phyloP scores from a whole-genome alignment of 257 asterid genomes.

The Fraxinus excelsior region DNA sequence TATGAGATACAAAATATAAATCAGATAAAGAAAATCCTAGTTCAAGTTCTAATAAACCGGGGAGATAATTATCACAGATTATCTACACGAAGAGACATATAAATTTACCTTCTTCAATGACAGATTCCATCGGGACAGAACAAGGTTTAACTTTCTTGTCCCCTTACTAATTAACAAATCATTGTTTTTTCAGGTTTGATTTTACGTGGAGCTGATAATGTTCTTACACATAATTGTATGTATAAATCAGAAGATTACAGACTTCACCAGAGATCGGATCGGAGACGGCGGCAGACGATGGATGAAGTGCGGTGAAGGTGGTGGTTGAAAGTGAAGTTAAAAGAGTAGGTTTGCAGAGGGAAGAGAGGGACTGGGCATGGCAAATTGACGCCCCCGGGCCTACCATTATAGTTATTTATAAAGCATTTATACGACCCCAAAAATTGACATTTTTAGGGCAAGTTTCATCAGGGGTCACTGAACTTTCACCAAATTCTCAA shows the following conservation, averaged over 20 bases:
- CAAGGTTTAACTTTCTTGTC: not conserved
- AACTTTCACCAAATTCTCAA: not conserved
- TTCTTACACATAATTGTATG: not conserved
- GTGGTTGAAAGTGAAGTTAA: conserved; percentile 21
- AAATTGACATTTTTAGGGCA: too few relatives aligned
- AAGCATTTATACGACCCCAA: too few relatives aligned
- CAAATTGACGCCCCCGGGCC: conserved; percentile 19
- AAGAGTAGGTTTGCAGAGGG: conserved; percentile 15
- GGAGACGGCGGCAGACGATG: conserved; percentile 25
- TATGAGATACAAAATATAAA: conserved; percentile 17
- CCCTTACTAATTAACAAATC: conserved; percentile 2
- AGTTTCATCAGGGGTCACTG: not conserved
- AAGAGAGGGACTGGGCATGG: not conserved
- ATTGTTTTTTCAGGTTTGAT: not conserved
- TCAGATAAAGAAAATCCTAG: not conserved
- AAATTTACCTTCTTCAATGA: conserved; percentile 28
- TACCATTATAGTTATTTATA: not conserved
- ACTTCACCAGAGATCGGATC: not conserved
- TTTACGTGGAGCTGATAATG: not conserved
- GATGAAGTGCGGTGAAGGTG: conserved; percentile 36
- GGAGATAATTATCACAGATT: not conserved
- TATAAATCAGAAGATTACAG: not conserved
- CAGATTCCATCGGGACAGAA: conserved; percentile 29
- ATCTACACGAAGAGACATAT: not conserved
- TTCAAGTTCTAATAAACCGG: not conserved